Evolutionary conservation across 2,329 filamentous ascomycete genomes (phyloP).

Genomic region (Ceratocystis diversiconidia): DNA sequence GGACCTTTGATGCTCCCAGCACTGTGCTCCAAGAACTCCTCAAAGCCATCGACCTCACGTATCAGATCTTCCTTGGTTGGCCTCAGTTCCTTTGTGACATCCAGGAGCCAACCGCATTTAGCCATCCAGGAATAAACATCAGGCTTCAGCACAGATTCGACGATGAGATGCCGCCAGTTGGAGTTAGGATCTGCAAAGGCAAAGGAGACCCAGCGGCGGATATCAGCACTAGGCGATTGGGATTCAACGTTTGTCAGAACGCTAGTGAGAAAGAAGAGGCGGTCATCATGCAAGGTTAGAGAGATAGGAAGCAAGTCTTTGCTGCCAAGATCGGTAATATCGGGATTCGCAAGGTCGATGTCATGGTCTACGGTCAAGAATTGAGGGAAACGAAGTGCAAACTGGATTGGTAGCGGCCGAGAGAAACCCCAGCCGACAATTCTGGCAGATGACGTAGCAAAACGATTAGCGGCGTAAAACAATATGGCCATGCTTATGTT

Average conservation of each 20-base stretch:
- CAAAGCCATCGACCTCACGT: constrained; percentile 8
- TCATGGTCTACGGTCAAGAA: constrained; percentile 11
- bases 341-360: background rate
- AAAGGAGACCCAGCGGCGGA: constrained; percentile 16
- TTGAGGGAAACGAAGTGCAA: constrained; percentile 13
- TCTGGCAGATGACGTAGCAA: background rate
- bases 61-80: constrained; percentile 8
- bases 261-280: constrained; percentile 49
- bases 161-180: constrained; percentile 12
- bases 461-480: background rate
- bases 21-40: background rate
- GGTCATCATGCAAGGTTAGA: constrained; percentile 4
- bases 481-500: background rate
- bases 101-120: constrained; percentile 6
- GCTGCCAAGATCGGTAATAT: background rate
- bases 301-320: background rate
- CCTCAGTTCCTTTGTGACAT: constrained; percentile 3
- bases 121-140: constrained; percentile 12
- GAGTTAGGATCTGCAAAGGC: constrained; percentile 10
- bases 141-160: constrained; percentile 11
- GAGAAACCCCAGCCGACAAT: constrained; percentile 16
- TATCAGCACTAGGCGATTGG: constrained; percentile 8
- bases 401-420: constrained; percentile 12
- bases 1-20: background rate
- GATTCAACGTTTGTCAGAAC: constrained; percentile 78